Conservation (phyloP, 2,329 filamentous ascomycete species). For the Leptodontidium sp. region DNA sequence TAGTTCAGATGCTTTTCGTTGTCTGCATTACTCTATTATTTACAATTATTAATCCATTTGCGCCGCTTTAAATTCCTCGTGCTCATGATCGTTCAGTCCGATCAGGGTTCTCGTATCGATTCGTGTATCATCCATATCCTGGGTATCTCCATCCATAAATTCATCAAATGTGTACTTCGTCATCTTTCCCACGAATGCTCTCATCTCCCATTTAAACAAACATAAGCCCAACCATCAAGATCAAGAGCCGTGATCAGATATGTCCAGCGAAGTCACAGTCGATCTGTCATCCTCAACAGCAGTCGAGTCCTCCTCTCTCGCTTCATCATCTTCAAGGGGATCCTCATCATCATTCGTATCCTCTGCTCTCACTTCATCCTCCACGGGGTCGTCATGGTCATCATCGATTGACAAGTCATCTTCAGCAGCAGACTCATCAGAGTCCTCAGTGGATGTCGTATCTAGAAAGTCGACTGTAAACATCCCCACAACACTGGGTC, state of each 20-base stretch:
- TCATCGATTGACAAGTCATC: not conserved
- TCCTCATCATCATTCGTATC: not conserved
- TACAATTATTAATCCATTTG: not conserved
- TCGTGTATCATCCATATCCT: not conserved
- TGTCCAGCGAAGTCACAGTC: not conserved
- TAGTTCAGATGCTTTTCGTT: not conserved
- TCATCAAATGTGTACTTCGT: not conserved
- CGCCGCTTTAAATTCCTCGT: too few species aligned
- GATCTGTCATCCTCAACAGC: not conserved
- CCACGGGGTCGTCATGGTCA: not conserved
- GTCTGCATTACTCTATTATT: not conserved
- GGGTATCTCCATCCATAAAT: not conserved
- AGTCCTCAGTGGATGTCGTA: not conserved
- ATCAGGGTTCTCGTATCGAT: not conserved
- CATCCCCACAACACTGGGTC: constrained; percentile 1
- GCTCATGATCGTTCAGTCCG: not conserved
- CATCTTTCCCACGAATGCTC: too few species aligned
- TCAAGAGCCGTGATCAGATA: not conserved
- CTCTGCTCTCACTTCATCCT: not conserved
- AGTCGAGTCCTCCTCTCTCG: not conserved
- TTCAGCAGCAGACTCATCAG: not conserved
- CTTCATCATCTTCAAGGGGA: not conserved
- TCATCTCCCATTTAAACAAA: not conserved
- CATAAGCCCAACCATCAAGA: not conserved
- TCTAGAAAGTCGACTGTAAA: constrained; percentile 1